These are phyloP conservation scores for Cytidiella melzeri DNA, from an alignment of 768 basidiomycete genomes.

Conservation along the genomic window DNA sequence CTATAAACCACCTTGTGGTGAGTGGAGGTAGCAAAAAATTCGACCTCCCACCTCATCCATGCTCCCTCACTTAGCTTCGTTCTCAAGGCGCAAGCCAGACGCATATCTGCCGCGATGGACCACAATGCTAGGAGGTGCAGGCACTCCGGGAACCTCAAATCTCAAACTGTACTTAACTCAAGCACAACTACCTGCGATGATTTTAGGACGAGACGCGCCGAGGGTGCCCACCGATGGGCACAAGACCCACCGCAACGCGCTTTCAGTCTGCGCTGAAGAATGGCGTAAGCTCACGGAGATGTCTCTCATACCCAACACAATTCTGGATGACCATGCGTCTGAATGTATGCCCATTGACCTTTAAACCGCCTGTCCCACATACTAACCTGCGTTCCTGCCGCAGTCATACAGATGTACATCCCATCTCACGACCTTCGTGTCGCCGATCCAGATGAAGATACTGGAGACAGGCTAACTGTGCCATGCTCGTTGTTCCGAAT, in stretches of 20 bases:
- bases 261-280: conserved; percentile 35
- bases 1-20: not conserved
- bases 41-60: not conserved
- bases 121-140: not conserved
- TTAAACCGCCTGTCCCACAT: not conserved
- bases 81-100: not conserved
- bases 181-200: conserved; percentile 16
- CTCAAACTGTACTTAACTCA: conserved; percentile 8
- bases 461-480: conserved; percentile 12
- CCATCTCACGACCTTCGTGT: conserved; percentile 30
- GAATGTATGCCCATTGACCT: conserved; percentile 28
- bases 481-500: conserved; percentile 35
- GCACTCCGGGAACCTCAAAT: not conserved
- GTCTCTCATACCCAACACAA: conserved; percentile 25
- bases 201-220: conserved; percentile 8
- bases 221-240: conserved; percentile 18
- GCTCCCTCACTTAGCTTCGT: not conserved
- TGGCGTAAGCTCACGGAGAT: conserved; percentile 51
- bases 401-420: conserved; percentile 36
- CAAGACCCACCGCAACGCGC: conserved; percentile 41
- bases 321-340: conserved; percentile 28
- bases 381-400: not conserved
- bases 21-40: too few species aligned
- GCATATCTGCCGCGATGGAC: not conserved
- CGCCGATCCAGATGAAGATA: conserved; percentile 30